Base-by-base conservation (phyloP, 2,329 filamentous ascomycete genomes). In the Calonectria naviculata region DNA sequence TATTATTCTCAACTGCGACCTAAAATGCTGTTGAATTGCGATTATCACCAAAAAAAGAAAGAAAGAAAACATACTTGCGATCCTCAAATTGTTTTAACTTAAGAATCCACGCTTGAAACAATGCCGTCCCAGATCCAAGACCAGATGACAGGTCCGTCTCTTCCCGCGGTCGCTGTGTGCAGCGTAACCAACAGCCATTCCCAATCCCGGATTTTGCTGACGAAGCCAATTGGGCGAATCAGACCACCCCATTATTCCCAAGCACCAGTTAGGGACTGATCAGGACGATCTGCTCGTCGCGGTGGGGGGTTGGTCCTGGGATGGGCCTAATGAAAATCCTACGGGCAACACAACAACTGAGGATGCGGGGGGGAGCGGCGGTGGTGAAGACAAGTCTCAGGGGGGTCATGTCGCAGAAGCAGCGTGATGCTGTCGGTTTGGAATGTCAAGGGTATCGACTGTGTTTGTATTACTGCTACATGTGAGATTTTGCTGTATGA, bases 381-480 rank as follows among this genome's bases (percentile, higher is more conserved):
- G 34, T 26, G 38, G 19, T 41, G 65, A 7, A 12, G 21, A 12
- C 10, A 38, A 28, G 38, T 44, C 66, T 10, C 47, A 58, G 5
- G 66, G 52, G 28, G 60, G 66, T 9, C 47, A 41, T 5, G 66
- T 64, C 8, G 66, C 60, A 12, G 60, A 41, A 26, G 66, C 66
- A 17, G 66, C 66, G 9, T 68, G 66, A 64, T 3, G 26, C 15
- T 7, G n/a, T 15, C 13, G 17, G 17, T 15, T 9, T 17, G 44
- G 24, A 26, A 36, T 42, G 41, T 21, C 34, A 62, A 52, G 68
- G 63, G 63, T 70, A 67, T 66, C 44, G 44, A 66, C 61, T 68
- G 58, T 61, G 38, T 58, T 38, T 47, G 31, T 34, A 31, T 46
- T 62, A 24, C 24, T 38, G 17, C 34, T 54, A 66, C 31, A 46